phyloP scores from a whole-genome alignment of 129 eudicot genomes.

The Glebionis coronaria region DNA sequence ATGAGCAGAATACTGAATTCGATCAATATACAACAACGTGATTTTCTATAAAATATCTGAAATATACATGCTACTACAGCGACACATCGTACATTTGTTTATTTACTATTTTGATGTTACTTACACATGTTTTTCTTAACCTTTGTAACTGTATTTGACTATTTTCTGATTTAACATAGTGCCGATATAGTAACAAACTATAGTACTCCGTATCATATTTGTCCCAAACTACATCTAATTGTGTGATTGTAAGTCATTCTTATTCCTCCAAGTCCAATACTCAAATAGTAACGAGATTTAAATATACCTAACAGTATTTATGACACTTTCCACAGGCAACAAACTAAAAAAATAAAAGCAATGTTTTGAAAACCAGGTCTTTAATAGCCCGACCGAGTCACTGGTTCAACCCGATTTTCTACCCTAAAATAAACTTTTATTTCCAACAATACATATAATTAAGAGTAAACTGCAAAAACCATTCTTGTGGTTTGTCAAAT shows the following conservation, averaged over 20 bases:
- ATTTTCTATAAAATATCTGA: too few species aligned
- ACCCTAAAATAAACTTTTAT: too few species aligned
- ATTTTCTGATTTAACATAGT: not conserved
- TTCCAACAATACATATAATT: too few species aligned
- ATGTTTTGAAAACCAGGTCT: too few species aligned
- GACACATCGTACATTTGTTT: not conserved
- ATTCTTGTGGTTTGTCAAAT: too few species aligned
- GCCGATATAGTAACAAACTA: too few species aligned
- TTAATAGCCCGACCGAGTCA: too few species aligned
- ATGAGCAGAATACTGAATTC: not conserved
- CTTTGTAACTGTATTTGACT: not conserved
- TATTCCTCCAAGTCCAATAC: not conserved
- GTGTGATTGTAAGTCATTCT: not conserved
- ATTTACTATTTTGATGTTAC: not conserved
- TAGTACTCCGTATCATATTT: too few species aligned
- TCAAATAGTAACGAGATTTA: not conserved
- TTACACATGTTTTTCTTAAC: not conserved
- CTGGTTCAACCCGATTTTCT: too few species aligned
- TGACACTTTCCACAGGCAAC: not conserved
- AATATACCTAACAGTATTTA: not conserved
- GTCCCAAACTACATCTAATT: too few species aligned
- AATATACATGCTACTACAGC: not conserved
- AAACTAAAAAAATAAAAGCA: not conserved
- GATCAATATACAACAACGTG: too few species aligned
- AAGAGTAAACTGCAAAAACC: too few species aligned